Percentiles rank a stretch among this genome's conserved stretches.
phyloP scores from a whole-genome alignment of 306 rosid species.

The Pterocarpus santalinus region DNA sequence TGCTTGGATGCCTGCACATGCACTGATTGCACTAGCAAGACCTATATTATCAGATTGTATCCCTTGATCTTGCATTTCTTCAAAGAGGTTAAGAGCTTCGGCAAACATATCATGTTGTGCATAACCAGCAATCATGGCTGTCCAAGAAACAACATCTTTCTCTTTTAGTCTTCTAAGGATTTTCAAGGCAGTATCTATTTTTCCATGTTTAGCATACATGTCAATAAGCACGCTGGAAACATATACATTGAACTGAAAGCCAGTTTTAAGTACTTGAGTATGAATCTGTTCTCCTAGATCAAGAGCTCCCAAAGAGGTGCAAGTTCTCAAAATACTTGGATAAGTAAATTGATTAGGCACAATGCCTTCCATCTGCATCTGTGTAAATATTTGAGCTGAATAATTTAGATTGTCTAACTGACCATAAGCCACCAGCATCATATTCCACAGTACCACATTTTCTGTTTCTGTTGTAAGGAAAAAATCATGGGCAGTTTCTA shows the following conservation, averaged over 20 bases:
- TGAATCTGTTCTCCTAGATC: constrained; percentile 89
- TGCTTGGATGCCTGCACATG: constrained; percentile 83
- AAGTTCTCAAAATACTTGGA: constrained; percentile 86
- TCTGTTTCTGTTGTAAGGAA: constrained; percentile 74
- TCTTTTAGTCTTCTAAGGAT: constrained; percentile 69
- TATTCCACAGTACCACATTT: constrained; percentile 87
- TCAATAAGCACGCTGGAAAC: constrained; percentile 90
- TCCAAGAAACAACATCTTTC: constrained; percentile 83
- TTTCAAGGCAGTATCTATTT: constrained; percentile 66
- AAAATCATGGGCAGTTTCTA: constrained; percentile 72
- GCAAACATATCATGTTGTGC: constrained; percentile 72
- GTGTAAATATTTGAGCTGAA: constrained; percentile 71
- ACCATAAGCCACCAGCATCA: constrained; percentile 91
- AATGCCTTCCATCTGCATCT: constrained; percentile 82
- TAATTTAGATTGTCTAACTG: constrained; percentile 66
- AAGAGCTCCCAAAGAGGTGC: constrained; percentile 75
- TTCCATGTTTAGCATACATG: constrained; percentile 88
- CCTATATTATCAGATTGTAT: constrained; percentile 82
- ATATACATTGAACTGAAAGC: constrained; percentile 79
- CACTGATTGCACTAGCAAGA: constrained; percentile 82
- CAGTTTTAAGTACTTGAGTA: constrained; percentile 77
- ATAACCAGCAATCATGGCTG: constrained; percentile 93
- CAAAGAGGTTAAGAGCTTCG: constrained; percentile 74
- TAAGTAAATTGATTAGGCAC: constrained; percentile 87
- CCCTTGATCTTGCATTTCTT: constrained; percentile 76